Evolutionary conservation across 2,329 filamentous ascomycete genomes (phyloP).

Genomic region (Aspergillus terreus): DNA sequence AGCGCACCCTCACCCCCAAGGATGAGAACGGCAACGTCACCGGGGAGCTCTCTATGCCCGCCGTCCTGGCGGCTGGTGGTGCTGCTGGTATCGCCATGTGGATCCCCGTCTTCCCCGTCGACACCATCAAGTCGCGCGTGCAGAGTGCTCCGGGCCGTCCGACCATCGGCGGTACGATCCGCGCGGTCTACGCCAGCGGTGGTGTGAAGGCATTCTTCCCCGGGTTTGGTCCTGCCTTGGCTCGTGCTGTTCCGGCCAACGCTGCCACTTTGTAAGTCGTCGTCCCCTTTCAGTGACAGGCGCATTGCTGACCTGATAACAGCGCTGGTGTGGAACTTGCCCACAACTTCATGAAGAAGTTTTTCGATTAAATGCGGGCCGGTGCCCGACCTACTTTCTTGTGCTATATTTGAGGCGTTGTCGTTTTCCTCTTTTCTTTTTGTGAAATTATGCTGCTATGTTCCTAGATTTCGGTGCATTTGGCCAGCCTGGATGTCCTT

Average conservation of each 20-base stretch:
- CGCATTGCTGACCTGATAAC: constrained; percentile 6
- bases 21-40: constrained; percentile 70
- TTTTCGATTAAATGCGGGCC: constrained; percentile 29
- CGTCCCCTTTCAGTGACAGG: neutral
- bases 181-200: constrained; percentile 75
- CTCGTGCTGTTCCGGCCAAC: constrained; percentile 91
- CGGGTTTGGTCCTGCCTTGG: constrained; percentile 87
- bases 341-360: constrained; percentile 48
- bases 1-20: constrained; percentile 78
- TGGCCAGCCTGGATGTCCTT: constrained; percentile 11
- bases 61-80: constrained; percentile 81
- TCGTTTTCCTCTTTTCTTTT: neutral
- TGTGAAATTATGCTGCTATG: neutral
- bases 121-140: constrained; percentile 90
- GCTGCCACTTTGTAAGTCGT: constrained; percentile 74
- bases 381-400: neutral
- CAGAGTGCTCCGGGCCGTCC: constrained; percentile 87
- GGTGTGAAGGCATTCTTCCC: constrained; percentile 95
- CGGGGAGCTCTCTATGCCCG: constrained; percentile 74
- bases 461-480: constrained; percentile 8
- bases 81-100: constrained; percentile 96
- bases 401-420: constrained; percentile 3
- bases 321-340: constrained; percentile 49
- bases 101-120: constrained; percentile 96
- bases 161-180: constrained; percentile 73